phyloP scores from a whole-genome alignment of 2,329 filamentous ascomycete genomes.

The Epichloe sibirici region DNA sequence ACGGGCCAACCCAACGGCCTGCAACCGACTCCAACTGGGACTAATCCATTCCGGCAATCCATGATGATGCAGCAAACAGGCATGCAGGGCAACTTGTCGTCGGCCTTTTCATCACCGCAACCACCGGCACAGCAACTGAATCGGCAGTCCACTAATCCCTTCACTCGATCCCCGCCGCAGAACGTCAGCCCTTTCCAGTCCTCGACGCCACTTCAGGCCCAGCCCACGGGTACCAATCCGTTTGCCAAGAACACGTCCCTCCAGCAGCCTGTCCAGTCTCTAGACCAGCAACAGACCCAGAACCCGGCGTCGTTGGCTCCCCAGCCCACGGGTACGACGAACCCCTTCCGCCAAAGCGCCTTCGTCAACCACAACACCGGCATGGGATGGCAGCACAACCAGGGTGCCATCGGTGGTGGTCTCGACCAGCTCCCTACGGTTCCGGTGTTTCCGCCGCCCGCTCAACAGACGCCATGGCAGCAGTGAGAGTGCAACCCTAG shows the following conservation, averaged over 20 bases:
- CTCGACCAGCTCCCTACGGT: slow-evolving; percentile 69
- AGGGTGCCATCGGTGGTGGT: slow-evolving; percentile 68
- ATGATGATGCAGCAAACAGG: slow-evolving; percentile 59
- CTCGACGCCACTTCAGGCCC: slow-evolving; percentile 30
- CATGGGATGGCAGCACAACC: slow-evolving; percentile 73
- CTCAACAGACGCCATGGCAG: slow-evolving; percentile 50
- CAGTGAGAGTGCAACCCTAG: slow-evolving; percentile 14
- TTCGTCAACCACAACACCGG: slow-evolving; percentile 86
- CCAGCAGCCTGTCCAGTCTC: slow-evolving; percentile 18
- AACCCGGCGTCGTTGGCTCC: slow-evolving; percentile 42
- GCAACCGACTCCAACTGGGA: slow-evolving; percentile 34
- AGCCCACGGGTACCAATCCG: slow-evolving; percentile 46
- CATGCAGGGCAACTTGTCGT: slow-evolving; percentile 13
- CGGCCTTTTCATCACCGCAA: slow-evolving; percentile 28
- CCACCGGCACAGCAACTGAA: slow-evolving; percentile 29
- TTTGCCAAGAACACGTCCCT: slow-evolving; percentile 36
- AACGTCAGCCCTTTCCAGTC: slow-evolving; percentile 17
- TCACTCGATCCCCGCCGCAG: slow-evolving; percentile 55
- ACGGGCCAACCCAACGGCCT: slow-evolving; percentile 29
- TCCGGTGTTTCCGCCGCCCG: slow-evolving; percentile 75
- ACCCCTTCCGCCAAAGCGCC: slow-evolving; percentile 83
- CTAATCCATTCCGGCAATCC: slow-evolving; percentile 90
- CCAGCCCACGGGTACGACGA: slow-evolving; percentile 78
- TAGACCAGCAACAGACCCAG: slow-evolving; percentile 30
- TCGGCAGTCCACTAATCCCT: slow-evolving; percentile 73